Base-by-base conservation (phyloP, 2,329 filamentous ascomycete species). In the Ascomycota sp. region DNA sequence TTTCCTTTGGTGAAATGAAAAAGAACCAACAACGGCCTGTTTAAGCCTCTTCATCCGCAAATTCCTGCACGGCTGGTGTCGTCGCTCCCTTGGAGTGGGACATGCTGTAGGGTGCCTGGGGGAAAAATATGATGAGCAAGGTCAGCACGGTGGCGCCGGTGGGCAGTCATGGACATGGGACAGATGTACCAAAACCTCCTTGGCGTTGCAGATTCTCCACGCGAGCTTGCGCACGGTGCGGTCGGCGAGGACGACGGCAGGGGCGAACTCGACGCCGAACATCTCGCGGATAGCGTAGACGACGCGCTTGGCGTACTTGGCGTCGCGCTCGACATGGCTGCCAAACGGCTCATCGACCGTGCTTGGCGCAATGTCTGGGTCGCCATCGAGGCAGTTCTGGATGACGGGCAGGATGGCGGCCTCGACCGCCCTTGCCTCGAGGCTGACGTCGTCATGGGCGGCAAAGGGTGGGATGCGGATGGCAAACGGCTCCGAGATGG, bases 241-340 rank as follows among this genome's bases (percentile, higher is more conserved):
- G 55, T 98, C 89, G 0, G 85, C 83, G 30, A 79, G 72, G 21
- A 98, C 89, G 1, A 95, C 86, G 27, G 82, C 81, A 0, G 85
- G 76, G 2, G 89, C 81, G 46, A 98, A 85, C 50, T 98, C 89
- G 35, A 98, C 79, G 30, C 85, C 89, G 49, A 98, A 91, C 83
- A 94, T 94, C 48, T 92, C 79, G 38, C 80, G 77, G 20, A 98
- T 81, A 4, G 85, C 89, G 50, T 92, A 95, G 1, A 95, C 85
- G 8, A 95, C 78, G 25, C 89, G 62, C 51, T 74, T 80, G 1
- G 86, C 77, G 43, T 83, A 95, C 51, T 92, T 94, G 37, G 75
- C 70, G 40, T 94, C 79, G 17, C 83, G 63, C 45, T 93, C 83
- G 2, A 94, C 78, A 25, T 85, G 62, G 28, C 70, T 71, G 1